A percentile compares a stretch with the other conserved stretches of the same genome.
Conservation (phyloP, 2,329 filamentous ascomycete species). For the Phialocephala subalpina region DNA sequence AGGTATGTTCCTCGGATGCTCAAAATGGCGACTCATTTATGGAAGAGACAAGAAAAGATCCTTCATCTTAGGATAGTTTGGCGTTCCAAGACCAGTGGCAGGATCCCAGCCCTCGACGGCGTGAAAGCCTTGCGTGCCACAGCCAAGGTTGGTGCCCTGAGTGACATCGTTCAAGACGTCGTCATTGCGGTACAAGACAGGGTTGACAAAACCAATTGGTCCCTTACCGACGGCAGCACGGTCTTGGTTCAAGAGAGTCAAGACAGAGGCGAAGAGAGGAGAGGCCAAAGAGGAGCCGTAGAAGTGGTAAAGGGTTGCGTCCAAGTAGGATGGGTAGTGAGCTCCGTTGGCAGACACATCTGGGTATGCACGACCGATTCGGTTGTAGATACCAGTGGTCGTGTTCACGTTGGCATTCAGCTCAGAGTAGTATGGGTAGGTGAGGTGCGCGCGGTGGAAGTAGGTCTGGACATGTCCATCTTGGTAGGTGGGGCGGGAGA, state of each 20-base stretch:
- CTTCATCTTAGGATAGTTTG: constrained; percentile 40
- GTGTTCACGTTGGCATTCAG: constrained; percentile 47
- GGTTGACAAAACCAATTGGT: constrained; percentile 53
- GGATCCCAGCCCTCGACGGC: constrained; percentile 42
- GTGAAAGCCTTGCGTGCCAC: constrained; percentile 47
- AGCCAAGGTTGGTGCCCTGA: constrained; percentile 41
- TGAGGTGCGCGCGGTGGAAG: constrained; percentile 40
- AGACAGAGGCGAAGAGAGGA: constrained; percentile 35
- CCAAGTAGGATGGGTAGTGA: constrained; percentile 23
- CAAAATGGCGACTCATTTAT: constrained; percentile 13
- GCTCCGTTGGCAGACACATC: constrained; percentile 62
- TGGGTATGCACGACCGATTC: constrained; percentile 59
- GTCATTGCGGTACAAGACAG: constrained; percentile 42
- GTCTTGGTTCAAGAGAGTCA: constrained; percentile 49
- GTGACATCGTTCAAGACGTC: constrained; percentile 46
- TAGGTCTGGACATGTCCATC: constrained; percentile 53
- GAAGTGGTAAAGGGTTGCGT: constrained; percentile 22
- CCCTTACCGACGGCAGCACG: constrained; percentile 49
- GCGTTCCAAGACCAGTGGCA: constrained; percentile 37
- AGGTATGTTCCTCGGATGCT: neutral
- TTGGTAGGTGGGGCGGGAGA: constrained; percentile 57
- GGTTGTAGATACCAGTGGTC: constrained; percentile 56
- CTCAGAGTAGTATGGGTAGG: constrained; percentile 37
- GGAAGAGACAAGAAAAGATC: constrained; percentile 35
- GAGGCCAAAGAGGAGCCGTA: constrained; percentile 33